Base-by-base conservation (phyloP, 345 rosid species). In the Salix dunnii region DNA sequence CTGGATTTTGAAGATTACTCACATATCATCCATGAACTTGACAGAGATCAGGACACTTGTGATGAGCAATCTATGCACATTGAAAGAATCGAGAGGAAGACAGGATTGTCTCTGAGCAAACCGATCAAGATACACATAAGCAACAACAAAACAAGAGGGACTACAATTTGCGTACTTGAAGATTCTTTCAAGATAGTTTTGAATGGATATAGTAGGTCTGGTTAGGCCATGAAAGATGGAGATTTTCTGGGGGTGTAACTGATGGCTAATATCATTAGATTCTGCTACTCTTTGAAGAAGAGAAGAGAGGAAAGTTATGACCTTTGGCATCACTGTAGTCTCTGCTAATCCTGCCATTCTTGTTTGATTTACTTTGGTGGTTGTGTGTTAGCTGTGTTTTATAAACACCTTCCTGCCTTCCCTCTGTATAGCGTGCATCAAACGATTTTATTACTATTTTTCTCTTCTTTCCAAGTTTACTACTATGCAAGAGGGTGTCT, bases 1-100 rank as follows among this genome's bases (percentile, higher is more conserved):
- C 30, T 33, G 11, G 43, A 67, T 4, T 6, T 25, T 48, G 33
- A 31, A 74, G 18, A 35, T 9, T 49, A 89, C 92, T 91, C 85
- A 91, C 96, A 85, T 79, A 76, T 90, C 96, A 81, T 91, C 94
- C 96, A 90, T 86, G 89, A 91, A 91, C 84, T 91, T 91, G 65
- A 87, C 92, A 63, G 96, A 87, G 81, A 91, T 84, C 89, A 91
- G 73, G 76, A 90, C 94, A 51, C 94, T 91, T 75, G 96, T 85
- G 27, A 91, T 90, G 25, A 91, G 89, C 72, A 91, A 81, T 42
- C 96, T 77, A 64, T 91, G 96, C 13, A 90, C 91, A 70, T 86
- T 91, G 85, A 83, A 86, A 25, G 90, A 91, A 76, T 82, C 86
- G 83, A 91, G 80, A 13, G 89, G 90, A 69, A 89, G 64, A 62